Evolutionary conservation across 495 filamentous ascomycete genomes (phyloP).

Genomic region (Hyaloscypha variabilis): DNA sequence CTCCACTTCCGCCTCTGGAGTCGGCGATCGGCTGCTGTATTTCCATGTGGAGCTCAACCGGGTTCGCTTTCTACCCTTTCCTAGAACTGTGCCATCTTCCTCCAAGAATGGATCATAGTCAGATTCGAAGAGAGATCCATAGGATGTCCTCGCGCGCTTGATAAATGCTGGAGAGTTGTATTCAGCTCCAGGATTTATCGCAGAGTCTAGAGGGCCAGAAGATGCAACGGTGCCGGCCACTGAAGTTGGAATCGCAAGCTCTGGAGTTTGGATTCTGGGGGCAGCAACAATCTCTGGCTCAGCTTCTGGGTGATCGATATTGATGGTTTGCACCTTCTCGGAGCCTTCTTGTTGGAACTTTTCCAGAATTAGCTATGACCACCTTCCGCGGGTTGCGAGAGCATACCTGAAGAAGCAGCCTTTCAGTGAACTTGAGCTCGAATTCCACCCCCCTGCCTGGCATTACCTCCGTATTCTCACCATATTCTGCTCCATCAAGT

Average conservation of each 20-base stretch:
- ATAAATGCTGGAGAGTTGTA: conserved; percentile 81
- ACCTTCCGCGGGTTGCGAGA: not conserved
- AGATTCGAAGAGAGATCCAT: conserved; percentile 58
- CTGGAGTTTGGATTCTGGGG: conserved; percentile 3
- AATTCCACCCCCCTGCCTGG: conserved; percentile 74
- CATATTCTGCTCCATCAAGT: conserved; percentile 66
- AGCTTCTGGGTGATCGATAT: conserved; percentile 30
- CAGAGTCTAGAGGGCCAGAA: not conserved
- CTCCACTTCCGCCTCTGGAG: conserved; percentile 32
- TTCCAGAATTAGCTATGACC: not conserved
- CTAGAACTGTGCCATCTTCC: conserved; percentile 62
- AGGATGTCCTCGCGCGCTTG: conserved; percentile 63
- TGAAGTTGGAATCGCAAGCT: not conserved
- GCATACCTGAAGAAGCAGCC: conserved; percentile 61
- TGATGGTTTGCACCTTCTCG: conserved; percentile 14
- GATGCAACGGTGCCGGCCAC: not conserved
- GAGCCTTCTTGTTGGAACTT: conserved; percentile 29
- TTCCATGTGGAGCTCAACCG: conserved; percentile 76
- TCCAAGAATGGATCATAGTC: conserved; percentile 70
- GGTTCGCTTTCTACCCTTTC: conserved; percentile 69
- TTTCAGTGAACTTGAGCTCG: conserved; percentile 65
- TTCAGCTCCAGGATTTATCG: conserved; percentile 26
- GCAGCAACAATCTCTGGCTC: conserved; percentile 8
- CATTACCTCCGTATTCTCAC: conserved; percentile 50
- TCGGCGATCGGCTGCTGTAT: conserved; percentile 52